Conservation (phyloP, 495 filamentous ascomycete genomes). For the Copromyces sp. region DNA sequence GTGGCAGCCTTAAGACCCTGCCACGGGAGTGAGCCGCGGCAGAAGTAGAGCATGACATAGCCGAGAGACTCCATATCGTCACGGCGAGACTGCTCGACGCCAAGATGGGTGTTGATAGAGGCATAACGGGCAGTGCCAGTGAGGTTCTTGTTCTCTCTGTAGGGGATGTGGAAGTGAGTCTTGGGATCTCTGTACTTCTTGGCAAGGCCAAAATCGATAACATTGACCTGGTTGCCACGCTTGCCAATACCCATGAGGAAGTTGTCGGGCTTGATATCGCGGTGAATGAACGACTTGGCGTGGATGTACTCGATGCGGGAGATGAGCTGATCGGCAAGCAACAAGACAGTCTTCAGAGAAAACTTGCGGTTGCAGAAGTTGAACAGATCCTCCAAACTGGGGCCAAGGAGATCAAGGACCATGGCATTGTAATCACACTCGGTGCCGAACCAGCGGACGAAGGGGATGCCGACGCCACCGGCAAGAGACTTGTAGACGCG, state of each 20-base stretch:
- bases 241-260: slow-evolving; percentile 99
- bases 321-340: slow-evolving; percentile 97
- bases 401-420: slow-evolving; percentile 96
- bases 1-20: slow-evolving; percentile 99
- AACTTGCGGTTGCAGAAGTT: slow-evolving; percentile 99
- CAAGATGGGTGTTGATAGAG: slow-evolving; percentile 97
- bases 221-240: slow-evolving; percentile 99
- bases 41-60: slow-evolving; percentile 99
- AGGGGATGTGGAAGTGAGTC: slow-evolving; percentile 99
- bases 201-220: slow-evolving; percentile 97
- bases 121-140: slow-evolving; percentile 98
- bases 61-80: slow-evolving; percentile 99
- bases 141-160: slow-evolving; percentile 99
- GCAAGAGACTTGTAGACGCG: slow-evolving; percentile 99
- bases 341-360: slow-evolving; percentile 97
- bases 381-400: slow-evolving; percentile 98
- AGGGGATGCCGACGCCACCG: slow-evolving; percentile 96
- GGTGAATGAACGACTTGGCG: slow-evolving; percentile 99
- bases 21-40: slow-evolving; percentile 97
- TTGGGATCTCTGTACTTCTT: slow-evolving; percentile 99
- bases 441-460: slow-evolving; percentile 99
- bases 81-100: slow-evolving; percentile 97
- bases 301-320: slow-evolving; percentile 99
- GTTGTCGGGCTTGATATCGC: slow-evolving; percentile 99
- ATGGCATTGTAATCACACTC: slow-evolving; percentile 99